Percentiles rank a stretch among this genome's conserved stretches.
Evolutionary conservation across 1,139 yeast genomes (phyloP).

Genomic region (Candida albicans): DNA sequence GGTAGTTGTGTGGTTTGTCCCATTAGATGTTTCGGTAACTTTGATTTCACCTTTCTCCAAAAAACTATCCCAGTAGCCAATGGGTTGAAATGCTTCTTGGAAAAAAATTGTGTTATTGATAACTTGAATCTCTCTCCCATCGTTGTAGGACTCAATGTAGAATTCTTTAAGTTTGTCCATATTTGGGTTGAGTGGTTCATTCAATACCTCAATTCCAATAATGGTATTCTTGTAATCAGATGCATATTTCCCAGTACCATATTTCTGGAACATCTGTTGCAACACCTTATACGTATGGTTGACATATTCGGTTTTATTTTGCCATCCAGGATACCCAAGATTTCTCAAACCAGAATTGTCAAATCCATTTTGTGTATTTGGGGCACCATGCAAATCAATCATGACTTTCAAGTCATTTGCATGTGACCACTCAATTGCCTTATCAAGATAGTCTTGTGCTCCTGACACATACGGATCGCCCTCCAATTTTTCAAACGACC

Average conservation of each 20-base stretch:
- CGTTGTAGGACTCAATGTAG: slow-evolving; percentile 42
- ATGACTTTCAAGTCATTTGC: slow-evolving; percentile 51
- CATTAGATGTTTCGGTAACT: slow-evolving; percentile 10
- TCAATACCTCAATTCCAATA: slow-evolving; percentile 62
- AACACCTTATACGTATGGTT: slow-evolving; percentile 46
- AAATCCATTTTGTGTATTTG: slow-evolving; percentile 72
- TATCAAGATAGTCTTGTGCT: slow-evolving; percentile 52
- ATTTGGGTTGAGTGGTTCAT: slow-evolving; percentile 58
- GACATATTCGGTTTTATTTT: slow-evolving; percentile 39
- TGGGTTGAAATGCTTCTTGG: slow-evolving; percentile 58
- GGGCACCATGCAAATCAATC: slow-evolving; percentile 67
- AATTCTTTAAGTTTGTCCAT: slow-evolving; percentile 40
- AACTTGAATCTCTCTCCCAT: slow-evolving; percentile 33
- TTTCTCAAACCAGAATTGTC: slow-evolving; percentile 64
- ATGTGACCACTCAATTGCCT: slow-evolving; percentile 57
- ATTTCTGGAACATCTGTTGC: slow-evolving; percentile 42
- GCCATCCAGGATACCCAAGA: slow-evolving; percentile 51
- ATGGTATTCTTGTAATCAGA: slow-evolving; percentile 46
- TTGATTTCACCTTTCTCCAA: slow-evolving; percentile 27
- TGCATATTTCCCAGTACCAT: slow-evolving; percentile 35
- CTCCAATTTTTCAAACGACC: slow-evolving; percentile 55
- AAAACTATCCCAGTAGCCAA: slow-evolving; percentile 52
- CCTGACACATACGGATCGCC: slow-evolving; percentile 61
- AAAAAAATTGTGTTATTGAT: slow-evolving; percentile 49
- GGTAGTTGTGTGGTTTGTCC: slow-evolving; percentile 12